Conservation (phyloP, 768 basidiomycete genomes). For the Harrya chromipes region DNA sequence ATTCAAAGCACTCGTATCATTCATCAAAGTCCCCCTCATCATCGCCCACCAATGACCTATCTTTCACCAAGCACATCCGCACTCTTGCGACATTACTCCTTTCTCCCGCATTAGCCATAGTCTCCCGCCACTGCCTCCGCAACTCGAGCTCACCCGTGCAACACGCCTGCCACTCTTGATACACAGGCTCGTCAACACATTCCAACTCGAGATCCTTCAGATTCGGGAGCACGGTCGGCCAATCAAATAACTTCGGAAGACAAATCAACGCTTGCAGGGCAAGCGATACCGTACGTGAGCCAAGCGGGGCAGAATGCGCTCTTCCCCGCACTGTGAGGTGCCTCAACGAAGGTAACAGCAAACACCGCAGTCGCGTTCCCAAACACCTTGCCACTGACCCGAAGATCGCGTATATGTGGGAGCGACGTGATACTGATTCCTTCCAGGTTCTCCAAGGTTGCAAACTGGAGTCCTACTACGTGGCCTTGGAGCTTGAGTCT, state of each 20-base stretch:
- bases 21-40: not conserved
- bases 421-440: conserved; percentile 5
- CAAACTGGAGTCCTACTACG: conserved; percentile 10
- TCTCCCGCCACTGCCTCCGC: conserved; percentile 10
- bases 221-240: conserved; percentile 9
- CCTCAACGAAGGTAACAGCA: conserved; percentile 12
- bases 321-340: conserved; percentile 12
- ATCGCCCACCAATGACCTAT: not conserved
- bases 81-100: not conserved
- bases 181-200: conserved; percentile 5
- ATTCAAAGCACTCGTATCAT: not conserved
- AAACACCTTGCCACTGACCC: conserved; percentile 12
- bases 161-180: conserved; percentile 6
- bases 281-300: conserved; percentile 5
- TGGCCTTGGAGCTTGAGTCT: conserved; percentile 18
- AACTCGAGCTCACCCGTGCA: conserved; percentile 11
- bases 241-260: conserved; percentile 1
- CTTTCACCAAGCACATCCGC: not conserved
- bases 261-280: conserved; percentile 15
- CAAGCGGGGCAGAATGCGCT: conserved; percentile 9
- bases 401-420: conserved; percentile 9
- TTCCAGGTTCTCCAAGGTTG: conserved; percentile 1
- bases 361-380: conserved; percentile 11
- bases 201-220: conserved; percentile 15
- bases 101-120: not conserved